A percentile compares a stretch with the other conserved stretches of the same genome.
These are phyloP conservation scores for Poa pratensis DNA, from an alignment of 176 grass and related monocot genomes.

Conservation along the genomic window DNA sequence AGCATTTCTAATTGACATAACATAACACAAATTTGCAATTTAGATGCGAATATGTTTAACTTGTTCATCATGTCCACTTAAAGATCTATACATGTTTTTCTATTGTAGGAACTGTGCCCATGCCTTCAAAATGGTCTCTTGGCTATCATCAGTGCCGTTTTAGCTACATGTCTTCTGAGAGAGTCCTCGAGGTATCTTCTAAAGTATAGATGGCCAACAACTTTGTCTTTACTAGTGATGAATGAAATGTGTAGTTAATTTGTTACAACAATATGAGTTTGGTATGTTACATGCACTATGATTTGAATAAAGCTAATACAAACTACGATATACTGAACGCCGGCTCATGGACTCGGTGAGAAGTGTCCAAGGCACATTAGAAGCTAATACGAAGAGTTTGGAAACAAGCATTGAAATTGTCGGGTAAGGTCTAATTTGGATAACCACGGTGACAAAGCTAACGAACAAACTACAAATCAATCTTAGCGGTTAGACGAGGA, in stretches of 20 bases:
- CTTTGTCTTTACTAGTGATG: slow-evolving; percentile 6
- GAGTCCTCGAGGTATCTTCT: slow-evolving; percentile 79
- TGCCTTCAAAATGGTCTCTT: slow-evolving; percentile 95
- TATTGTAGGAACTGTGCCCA: slow-evolving; percentile 75
- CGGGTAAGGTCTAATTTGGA: neutral
- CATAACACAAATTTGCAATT: neutral
- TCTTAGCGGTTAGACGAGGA: neutral
- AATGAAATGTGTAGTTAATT: neutral
- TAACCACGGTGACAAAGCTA: neutral
- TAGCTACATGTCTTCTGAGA: slow-evolving; percentile 82
- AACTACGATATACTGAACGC: neutral
- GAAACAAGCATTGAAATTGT: neutral
- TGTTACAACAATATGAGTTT: slow-evolving; percentile 16
- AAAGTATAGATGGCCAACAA: neutral
- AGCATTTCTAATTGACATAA: neutral
- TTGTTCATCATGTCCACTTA: neutral
- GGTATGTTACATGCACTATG: slow-evolving; percentile 6
- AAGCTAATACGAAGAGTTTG: neutral
- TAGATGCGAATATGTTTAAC: slow-evolving; percentile 21
- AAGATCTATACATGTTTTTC: neutral
- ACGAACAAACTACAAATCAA: neutral
- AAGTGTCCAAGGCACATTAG: neutral
- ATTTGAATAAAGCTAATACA: neutral
- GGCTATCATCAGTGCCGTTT: slow-evolving; percentile 97
- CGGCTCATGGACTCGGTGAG: neutral